These are phyloP conservation scores for Calycina herbarum DNA, from an alignment of 2,329 filamentous ascomycete genomes.

Conservation along the genomic window DNA sequence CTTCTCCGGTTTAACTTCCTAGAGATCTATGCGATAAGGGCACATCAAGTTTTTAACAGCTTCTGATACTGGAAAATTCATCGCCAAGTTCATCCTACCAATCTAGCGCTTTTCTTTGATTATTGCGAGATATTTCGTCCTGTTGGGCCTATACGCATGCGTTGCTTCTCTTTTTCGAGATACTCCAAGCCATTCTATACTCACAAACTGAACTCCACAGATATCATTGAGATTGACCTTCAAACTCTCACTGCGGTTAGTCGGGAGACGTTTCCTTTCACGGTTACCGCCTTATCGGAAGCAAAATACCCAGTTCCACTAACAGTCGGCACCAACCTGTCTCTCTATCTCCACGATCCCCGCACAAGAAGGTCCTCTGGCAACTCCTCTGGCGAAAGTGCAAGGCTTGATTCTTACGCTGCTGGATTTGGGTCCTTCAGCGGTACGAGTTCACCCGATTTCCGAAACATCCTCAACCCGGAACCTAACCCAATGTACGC, in stretches of 20 bases:
- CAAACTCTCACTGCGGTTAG: slow-evolving; percentile 68
- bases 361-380: slow-evolving; percentile 44
- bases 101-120: not conserved
- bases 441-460: slow-evolving; percentile 27
- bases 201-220: slow-evolving; percentile 32
- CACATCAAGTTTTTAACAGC: not conserved
- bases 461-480: slow-evolving; percentile 40
- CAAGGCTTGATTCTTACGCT: slow-evolving; percentile 30
- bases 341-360: slow-evolving; percentile 80
- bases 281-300: slow-evolving; percentile 79
- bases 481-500: slow-evolving; percentile 61
- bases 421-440: slow-evolving; percentile 30
- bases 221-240: slow-evolving; percentile 80
- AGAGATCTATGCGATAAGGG: not conserved
- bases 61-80: not conserved
- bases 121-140: not conserved
- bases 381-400: slow-evolving; percentile 23
- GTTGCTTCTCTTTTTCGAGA: not conserved
- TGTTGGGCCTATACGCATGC: not conserved
- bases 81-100: not conserved
- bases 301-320: slow-evolving; percentile 66
- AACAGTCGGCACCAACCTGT: slow-evolving; percentile 79
- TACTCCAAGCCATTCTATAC: not conserved
- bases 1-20: not conserved
- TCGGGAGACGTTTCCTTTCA: slow-evolving; percentile 73